These are phyloP conservation scores for Sporothrix dimorphospora DNA, from an alignment of 2,329 filamentous ascomycete species.

Conservation along the genomic window DNA sequence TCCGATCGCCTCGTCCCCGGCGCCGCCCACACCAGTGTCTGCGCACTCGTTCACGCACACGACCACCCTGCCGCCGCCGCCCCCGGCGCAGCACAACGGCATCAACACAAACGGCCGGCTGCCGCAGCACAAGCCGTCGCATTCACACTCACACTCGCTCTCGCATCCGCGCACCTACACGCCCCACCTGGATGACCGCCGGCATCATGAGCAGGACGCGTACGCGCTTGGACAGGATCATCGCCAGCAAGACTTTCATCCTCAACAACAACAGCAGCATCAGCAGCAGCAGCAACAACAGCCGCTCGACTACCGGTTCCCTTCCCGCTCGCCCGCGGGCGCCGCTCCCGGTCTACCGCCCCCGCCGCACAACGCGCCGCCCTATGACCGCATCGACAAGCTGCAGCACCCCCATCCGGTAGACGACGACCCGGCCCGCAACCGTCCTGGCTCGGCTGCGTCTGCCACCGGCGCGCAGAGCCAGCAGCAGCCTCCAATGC, in stretches of 20 bases:
- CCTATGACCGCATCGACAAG: slow-evolving; percentile 16
- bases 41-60: slow-evolving; percentile 24
- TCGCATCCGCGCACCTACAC: slow-evolving; percentile 30
- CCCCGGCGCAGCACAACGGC: slow-evolving; percentile 26
- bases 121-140: slow-evolving; percentile 22
- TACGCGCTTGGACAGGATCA: slow-evolving; percentile 58
- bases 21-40: slow-evolving; percentile 22
- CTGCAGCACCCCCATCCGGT: background rate
- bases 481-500: background rate
- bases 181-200: slow-evolving; percentile 51
- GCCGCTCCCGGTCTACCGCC: background rate
- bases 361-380: background rate
- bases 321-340: slow-evolving; percentile 2
- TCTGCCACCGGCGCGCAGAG: slow-evolving; percentile 4
- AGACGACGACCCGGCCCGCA: slow-evolving; percentile 22
- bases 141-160: slow-evolving; percentile 7
- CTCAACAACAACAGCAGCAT: slow-evolving; percentile 23
- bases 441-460: slow-evolving; percentile 18
- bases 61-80: slow-evolving; percentile 18
- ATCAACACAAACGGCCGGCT: slow-evolving; percentile 32
- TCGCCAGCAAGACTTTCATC: slow-evolving; percentile 41
- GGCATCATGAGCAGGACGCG: slow-evolving; percentile 60
- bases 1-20: slow-evolving; percentile 17
- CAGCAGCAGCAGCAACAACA: slow-evolving; percentile 6
- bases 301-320: slow-evolving; percentile 12